Evolutionary conservation across 2,329 filamentous ascomycete genomes (phyloP).

Genomic region (Fusarium verrucosum): DNA sequence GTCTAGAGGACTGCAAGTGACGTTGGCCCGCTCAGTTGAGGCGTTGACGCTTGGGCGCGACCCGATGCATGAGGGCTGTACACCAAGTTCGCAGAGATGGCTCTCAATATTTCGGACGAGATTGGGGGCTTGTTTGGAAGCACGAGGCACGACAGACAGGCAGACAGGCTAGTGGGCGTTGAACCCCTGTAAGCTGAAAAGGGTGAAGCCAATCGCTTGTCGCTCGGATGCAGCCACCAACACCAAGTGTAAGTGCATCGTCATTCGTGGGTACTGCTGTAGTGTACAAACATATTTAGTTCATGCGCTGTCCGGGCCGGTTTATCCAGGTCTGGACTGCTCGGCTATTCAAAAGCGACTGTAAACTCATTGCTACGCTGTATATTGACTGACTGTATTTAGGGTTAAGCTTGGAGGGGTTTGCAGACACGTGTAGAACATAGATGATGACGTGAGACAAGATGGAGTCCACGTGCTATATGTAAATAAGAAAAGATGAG

Average conservation of each 20-base stretch:
- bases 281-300: neutral
- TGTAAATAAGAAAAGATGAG: neutral
- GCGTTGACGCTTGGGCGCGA: constrained; percentile 9
- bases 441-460: constrained; percentile 19
- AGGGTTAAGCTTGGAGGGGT: neutral
- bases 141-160: no score
- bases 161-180: neutral
- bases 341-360: neutral
- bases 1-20: neutral
- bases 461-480: constrained; percentile 5
- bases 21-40: constrained; percentile 22
- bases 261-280: neutral
- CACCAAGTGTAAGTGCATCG: neutral
- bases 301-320: neutral
- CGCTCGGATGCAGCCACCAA: constrained; percentile 9
- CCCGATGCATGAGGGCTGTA: constrained; percentile 8
- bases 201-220: constrained; percentile 4
- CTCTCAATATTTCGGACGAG: neutral
- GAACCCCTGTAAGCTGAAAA: constrained; percentile 23
- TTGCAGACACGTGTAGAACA: neutral
- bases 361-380: neutral
- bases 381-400: neutral
- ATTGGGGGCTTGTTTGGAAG: no score
- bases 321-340: neutral
- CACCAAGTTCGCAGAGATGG: constrained; percentile 12